A percentile compares a stretch with the other conserved stretches of the same genome.
Conservation (phyloP, 73 alveolate species). For the Tetrahymena malaccensis region DNA sequence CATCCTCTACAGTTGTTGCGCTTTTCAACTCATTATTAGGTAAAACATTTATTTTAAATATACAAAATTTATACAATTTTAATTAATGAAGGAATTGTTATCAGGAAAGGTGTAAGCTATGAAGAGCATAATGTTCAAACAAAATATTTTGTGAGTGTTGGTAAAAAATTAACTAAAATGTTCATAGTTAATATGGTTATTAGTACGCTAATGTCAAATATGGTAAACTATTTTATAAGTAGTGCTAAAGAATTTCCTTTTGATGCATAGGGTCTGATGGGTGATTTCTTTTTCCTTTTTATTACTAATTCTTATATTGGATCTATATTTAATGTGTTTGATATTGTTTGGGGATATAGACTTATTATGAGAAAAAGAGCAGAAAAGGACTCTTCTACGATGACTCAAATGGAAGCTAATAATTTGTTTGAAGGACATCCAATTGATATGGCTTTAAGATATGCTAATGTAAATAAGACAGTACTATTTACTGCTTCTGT, state of each 20-base stretch:
- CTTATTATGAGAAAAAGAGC: not conserved
- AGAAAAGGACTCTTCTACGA: not conserved
- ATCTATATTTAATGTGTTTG: conserved; percentile 8
- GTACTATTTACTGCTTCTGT: conserved; percentile 18
- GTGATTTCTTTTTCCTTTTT: conserved; percentile 12
- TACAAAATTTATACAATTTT: not conserved
- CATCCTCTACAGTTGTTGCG: conserved; percentile 3
- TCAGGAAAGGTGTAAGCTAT: conserved; percentile 1
- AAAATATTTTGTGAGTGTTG: conserved; percentile 8
- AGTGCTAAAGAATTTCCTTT: not conserved
- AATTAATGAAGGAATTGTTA: not conserved
- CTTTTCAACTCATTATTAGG: not conserved
- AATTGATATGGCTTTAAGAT: conserved; percentile 25
- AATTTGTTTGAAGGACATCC: conserved; percentile 23
- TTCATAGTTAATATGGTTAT: conserved; percentile 6
- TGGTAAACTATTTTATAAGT: not conserved
- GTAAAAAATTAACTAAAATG: not conserved
- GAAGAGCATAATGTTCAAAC: conserved; percentile 10
- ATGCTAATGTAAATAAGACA: conserved; percentile 3
- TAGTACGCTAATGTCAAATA: conserved; percentile 1
- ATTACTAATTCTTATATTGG: conserved; percentile 5
- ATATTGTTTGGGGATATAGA: conserved; percentile 18
- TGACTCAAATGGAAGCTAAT: conserved; percentile 1
- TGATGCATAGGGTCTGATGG: not conserved
- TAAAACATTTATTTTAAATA: not conserved